Percentiles rank a stretch among this genome's conserved stretches.
Evolutionary conservation across 1,284 basidiomycete species (phyloP).

Genomic region (Tetrapyrgos nigripes): DNA sequence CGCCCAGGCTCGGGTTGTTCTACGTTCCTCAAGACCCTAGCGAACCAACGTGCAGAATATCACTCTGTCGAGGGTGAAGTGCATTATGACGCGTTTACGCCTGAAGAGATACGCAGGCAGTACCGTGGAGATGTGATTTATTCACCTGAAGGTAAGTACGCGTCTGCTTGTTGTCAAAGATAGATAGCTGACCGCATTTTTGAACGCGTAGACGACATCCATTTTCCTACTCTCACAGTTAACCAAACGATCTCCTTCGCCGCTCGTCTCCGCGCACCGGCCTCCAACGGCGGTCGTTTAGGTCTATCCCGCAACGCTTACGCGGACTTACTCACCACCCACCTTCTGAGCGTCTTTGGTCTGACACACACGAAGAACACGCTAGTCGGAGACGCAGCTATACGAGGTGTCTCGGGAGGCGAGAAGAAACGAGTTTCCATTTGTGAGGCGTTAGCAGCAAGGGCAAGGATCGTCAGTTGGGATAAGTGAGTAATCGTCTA

Average conservation of each 20-base stretch:
- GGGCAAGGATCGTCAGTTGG: conserved; percentile 69
- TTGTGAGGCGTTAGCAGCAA: conserved; percentile 68
- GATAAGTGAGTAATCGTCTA: conserved; percentile 61
- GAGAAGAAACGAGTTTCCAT: conserved; percentile 84
- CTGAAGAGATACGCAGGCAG: conserved; percentile 51
- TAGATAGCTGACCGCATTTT: not conserved
- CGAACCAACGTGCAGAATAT: conserved; percentile 60
- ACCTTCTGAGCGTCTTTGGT: conserved; percentile 74
- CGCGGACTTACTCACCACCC: conserved; percentile 49
- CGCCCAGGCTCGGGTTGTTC: conserved; percentile 66
- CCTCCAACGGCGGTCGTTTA: conserved; percentile 38
- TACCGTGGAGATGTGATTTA: conserved; percentile 69
- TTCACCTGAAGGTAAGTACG: conserved; percentile 48
- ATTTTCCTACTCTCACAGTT: conserved; percentile 76
- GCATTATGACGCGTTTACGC: conserved; percentile 66
- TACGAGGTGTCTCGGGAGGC: conserved; percentile 83
- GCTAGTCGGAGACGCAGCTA: conserved; percentile 72
- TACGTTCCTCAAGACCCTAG: conserved; percentile 64
- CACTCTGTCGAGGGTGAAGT: conserved; percentile 62
- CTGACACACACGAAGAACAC: conserved; percentile 64
- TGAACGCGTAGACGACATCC: conserved; percentile 57
- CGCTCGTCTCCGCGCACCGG: conserved; percentile 59
- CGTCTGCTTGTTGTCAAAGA: not conserved
- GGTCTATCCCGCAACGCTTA: conserved; percentile 51
- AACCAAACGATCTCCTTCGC: conserved; percentile 67